A percentile compares a stretch with the other conserved stretches of the same genome.
Conservation (phyloP, 2,329 filamentous ascomycete species). For the Colletotrichum sp. region DNA sequence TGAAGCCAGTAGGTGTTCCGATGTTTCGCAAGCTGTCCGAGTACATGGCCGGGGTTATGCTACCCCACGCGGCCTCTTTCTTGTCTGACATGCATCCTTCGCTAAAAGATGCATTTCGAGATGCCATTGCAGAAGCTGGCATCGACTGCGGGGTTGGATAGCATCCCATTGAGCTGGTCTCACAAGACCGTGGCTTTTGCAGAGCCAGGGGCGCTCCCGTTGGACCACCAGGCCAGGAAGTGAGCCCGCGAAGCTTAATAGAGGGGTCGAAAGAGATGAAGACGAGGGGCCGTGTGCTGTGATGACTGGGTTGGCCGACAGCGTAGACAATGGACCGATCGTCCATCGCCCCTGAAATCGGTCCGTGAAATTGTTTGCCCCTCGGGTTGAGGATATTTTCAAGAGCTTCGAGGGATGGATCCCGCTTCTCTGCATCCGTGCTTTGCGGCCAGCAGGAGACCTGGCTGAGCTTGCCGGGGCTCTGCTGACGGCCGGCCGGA, state of each 20-base stretch:
- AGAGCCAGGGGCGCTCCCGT: background rate
- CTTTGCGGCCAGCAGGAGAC: slow-evolving; percentile 29
- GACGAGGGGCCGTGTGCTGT: slow-evolving; percentile 38
- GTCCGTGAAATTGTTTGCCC: slow-evolving; percentile 37
- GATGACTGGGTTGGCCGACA: slow-evolving; percentile 28
- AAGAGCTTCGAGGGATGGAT: slow-evolving; percentile 25
- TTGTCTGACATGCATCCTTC: background rate
- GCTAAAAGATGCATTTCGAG: background rate
- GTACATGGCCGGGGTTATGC: background rate
- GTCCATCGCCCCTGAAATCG: slow-evolving; percentile 48
- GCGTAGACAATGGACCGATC: slow-evolving; percentile 54
- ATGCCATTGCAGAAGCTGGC: background rate
- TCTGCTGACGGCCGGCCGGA: background rate
- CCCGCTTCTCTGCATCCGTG: background rate
- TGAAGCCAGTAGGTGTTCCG: background rate
- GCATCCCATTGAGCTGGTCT: background rate
- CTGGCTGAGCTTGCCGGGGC: background rate
- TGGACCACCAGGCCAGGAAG: slow-evolving; percentile 26
- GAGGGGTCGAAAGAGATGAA: slow-evolving; percentile 49
- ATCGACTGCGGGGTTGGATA: slow-evolving; percentile 10
- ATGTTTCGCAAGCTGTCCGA: background rate
- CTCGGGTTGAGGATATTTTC: slow-evolving; percentile 39
- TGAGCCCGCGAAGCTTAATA: slow-evolving; percentile 33
- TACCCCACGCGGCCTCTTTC: background rate
- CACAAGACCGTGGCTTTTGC: background rate